Conservation (phyloP, 768 basidiomycete genomes). For the Russula lepida region DNA sequence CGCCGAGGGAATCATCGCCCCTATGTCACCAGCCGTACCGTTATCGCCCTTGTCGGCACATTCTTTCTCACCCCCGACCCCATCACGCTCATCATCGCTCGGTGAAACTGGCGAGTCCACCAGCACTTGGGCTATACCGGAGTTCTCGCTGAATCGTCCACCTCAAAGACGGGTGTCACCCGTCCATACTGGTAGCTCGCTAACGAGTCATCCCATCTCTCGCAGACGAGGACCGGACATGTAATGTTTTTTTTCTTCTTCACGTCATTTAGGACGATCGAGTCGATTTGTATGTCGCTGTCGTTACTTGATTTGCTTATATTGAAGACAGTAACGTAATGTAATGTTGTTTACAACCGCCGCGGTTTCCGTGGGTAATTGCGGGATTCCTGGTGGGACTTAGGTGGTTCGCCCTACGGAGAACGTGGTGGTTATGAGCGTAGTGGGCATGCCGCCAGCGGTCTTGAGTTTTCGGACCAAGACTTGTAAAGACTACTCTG, state of each 20-base stretch:
- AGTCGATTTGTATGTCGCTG: background rate
- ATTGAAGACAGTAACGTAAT: background rate
- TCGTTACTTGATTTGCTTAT: background rate
- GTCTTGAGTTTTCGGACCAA: too few species aligned
- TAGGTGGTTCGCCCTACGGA: too few species aligned
- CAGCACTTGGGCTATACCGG: constrained; percentile 19
- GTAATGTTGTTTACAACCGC: too few species aligned
- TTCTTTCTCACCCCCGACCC: constrained; percentile 19
- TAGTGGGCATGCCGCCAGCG: too few species aligned
- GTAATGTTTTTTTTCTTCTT: background rate
- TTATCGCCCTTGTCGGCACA: constrained; percentile 20
- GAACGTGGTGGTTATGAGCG: too few species aligned
- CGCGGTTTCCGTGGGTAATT: too few species aligned
- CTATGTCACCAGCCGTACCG: constrained; percentile 39
- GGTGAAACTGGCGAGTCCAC: constrained; percentile 14
- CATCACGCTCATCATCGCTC: constrained; percentile 15
- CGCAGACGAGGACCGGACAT: constrained; percentile 11
- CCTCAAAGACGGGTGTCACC: constrained; percentile 22
- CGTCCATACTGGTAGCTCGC: background rate
- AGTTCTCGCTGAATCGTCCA: constrained; percentile 21
- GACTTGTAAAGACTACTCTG: too few species aligned
- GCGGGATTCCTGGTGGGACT: too few species aligned
- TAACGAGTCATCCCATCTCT: background rate
- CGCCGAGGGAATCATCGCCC: constrained; percentile 64
- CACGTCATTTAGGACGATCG: background rate